A percentile compares a stretch with the other conserved stretches of the same genome.
Evolutionary conservation across 2,329 filamentous ascomycete genomes (phyloP).

Genomic region (Colletotrichum tropicicola): DNA sequence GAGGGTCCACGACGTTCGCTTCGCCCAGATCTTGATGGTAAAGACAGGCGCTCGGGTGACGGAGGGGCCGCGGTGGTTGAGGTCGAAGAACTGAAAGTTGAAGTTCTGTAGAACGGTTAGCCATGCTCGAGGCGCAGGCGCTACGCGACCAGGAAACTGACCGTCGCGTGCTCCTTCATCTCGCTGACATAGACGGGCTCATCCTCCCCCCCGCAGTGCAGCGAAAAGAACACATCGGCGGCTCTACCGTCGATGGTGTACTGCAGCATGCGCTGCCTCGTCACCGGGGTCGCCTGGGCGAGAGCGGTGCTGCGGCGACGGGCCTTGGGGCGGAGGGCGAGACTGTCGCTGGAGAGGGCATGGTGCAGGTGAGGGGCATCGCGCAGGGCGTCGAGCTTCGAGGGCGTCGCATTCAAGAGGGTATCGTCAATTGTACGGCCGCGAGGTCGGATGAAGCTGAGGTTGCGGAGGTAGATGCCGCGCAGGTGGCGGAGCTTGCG

Average conservation of each 20-base stretch:
- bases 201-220: conserved; percentile 73
- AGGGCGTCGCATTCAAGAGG: conserved; percentile 74
- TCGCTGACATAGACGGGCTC: conserved; percentile 94
- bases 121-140: neutral
- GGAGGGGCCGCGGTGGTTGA: conserved; percentile 68
- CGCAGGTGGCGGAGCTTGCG: conserved; percentile 88
- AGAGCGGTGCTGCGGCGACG: conserved; percentile 59
- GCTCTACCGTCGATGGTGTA: conserved; percentile 75
- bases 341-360: conserved; percentile 64
- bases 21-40: conserved; percentile 79
- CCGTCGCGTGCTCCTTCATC: conserved; percentile 77
- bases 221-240: conserved; percentile 88
- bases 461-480: conserved; percentile 86
- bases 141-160: conserved; percentile 34
- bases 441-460: conserved; percentile 70
- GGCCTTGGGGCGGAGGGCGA: conserved; percentile 48
- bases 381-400: conserved; percentile 67
- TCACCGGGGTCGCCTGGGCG: conserved; percentile 53
- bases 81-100: conserved; percentile 86
- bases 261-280: conserved; percentile 80
- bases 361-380: conserved; percentile 60
- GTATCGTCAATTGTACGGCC: conserved; percentile 78
- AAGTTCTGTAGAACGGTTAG: conserved; percentile 70
- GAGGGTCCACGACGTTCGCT: conserved; percentile 64
- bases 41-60: conserved; percentile 74